Percentiles rank a stretch among this genome's conserved stretches.
phyloP scores from a whole-genome alignment of 2,329 filamentous ascomycete species.

The Claviceps lovelessii region DNA sequence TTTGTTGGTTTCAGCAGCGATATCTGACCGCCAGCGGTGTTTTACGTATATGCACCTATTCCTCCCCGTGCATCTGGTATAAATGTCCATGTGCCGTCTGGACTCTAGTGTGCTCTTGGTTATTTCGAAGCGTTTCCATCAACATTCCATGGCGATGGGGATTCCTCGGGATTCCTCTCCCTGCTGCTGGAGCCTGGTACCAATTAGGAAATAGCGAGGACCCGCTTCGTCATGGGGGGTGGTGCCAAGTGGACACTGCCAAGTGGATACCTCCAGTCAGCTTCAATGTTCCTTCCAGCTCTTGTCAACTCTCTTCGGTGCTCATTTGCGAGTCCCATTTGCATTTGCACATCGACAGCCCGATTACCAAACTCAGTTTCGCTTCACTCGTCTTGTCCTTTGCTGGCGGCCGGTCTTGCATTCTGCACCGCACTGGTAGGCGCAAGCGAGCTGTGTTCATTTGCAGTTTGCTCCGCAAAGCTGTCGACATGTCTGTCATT shows the following conservation, averaged over 20 bases:
- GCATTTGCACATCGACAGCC: background rate
- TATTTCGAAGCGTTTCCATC: too few species aligned
- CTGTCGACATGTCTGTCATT: conserved; percentile 42
- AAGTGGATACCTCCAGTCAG: background rate
- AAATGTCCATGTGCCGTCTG: too few species aligned
- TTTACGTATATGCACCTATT: too few species aligned
- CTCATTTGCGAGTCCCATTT: background rate
- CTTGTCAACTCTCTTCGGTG: background rate
- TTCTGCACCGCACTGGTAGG: background rate
- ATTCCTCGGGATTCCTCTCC: too few species aligned
- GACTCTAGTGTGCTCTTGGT: too few species aligned
- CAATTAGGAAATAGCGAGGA: too few species aligned
- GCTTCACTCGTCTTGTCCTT: background rate
- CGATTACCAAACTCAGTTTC: background rate
- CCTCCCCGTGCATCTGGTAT: too few species aligned
- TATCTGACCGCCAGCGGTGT: background rate
- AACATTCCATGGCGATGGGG: too few species aligned
- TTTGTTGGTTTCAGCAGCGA: background rate
- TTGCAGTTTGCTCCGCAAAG: background rate
- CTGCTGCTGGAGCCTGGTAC: too few species aligned
- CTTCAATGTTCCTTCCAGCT: background rate
- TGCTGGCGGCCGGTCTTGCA: background rate
- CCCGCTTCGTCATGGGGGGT: background rate
- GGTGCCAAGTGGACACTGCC: too few species aligned
- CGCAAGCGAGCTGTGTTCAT: background rate